These are phyloP conservation scores for Blastobotrys illinoisensis DNA, from an alignment of 1,139 yeast species.

Conservation along the genomic window DNA sequence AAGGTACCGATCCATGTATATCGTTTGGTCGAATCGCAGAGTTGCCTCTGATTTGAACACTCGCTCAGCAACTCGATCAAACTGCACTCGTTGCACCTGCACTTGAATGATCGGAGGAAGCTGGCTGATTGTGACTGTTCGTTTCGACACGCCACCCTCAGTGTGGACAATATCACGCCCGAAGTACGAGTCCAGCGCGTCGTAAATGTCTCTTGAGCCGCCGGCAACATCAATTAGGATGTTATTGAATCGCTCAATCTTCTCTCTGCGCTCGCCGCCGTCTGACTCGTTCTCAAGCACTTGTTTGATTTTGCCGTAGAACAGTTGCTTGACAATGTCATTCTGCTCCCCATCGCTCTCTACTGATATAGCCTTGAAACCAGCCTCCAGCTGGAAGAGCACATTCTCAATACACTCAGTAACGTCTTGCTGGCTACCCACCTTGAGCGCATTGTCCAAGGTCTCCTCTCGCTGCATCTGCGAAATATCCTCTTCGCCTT, in stretches of 20 bases:
- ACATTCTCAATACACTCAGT: conserved; percentile 96
- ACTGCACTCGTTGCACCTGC: conserved; percentile 90
- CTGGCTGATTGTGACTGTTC: conserved; percentile 63
- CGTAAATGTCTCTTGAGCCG: conserved; percentile 83
- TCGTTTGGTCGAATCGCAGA: conserved; percentile 67
- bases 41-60: conserved; percentile 83
- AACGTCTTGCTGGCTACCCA: conserved; percentile 94
- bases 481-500: conserved; percentile 2
- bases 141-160: conserved; percentile 62
- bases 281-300: conserved; percentile 37
- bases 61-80: conserved; percentile 64
- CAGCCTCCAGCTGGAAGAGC: conserved; percentile 88
- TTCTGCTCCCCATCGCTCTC: conserved; percentile 70
- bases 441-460: conserved; percentile 17
- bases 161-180: conserved; percentile 66
- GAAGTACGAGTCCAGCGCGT: conserved; percentile 81
- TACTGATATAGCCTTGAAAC: conserved; percentile 63
- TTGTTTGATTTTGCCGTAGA: conserved; percentile 70
- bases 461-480: conserved; percentile 1
- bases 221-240: conserved; percentile 71
- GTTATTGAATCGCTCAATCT: conserved; percentile 73
- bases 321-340: conserved; percentile 71
- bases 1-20: conserved; percentile 83
- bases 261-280: conserved; percentile 44
- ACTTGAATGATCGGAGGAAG: conserved; percentile 82